phyloP scores from a whole-genome alignment of 2,329 filamentous ascomycete species.

The Chaetomium olivaceum region DNA sequence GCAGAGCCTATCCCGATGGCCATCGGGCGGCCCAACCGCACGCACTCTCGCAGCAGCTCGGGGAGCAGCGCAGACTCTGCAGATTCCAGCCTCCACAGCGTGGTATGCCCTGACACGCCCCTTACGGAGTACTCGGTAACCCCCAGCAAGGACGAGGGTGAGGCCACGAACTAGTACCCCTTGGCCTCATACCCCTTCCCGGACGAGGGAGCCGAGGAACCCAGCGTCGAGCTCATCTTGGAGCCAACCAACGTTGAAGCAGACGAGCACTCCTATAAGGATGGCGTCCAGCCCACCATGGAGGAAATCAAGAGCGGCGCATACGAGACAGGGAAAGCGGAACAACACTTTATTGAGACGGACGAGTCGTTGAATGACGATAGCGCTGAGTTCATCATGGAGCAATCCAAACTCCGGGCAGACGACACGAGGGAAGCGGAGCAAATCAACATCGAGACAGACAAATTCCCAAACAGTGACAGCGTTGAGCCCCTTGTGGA shows the following conservation, averaged over 20 bases:
- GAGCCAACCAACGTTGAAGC: too few species aligned
- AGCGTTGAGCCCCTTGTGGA: too few species aligned
- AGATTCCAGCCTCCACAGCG: neutral
- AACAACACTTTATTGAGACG: too few species aligned
- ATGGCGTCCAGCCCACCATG: too few species aligned
- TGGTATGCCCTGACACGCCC: constrained; percentile 2
- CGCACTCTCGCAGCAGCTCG: constrained; percentile 12
- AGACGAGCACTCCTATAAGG: too few species aligned
- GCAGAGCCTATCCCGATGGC: neutral
- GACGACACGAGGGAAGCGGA: neutral
- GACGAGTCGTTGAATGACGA: too few species aligned
- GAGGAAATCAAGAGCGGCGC: too few species aligned
- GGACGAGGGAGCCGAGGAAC: neutral
- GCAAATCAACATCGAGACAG: neutral
- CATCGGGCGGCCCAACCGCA: neutral
- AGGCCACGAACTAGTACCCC: constrained; percentile 4
- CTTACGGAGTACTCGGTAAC: constrained; percentile 9
- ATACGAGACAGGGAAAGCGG: too few species aligned
- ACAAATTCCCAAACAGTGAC: neutral
- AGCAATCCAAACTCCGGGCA: too few species aligned
- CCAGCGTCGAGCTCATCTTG: too few species aligned
- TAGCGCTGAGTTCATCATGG: too few species aligned
- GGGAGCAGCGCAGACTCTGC: constrained; percentile 6
- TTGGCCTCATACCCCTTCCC: constrained; percentile 11
- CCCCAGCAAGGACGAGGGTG: neutral